Evolutionary conservation across 2,329 filamentous ascomycete genomes (phyloP), one percentile per base, ranked within the genome.

Genomic region (Daldinia eschscholtzii): DNA sequence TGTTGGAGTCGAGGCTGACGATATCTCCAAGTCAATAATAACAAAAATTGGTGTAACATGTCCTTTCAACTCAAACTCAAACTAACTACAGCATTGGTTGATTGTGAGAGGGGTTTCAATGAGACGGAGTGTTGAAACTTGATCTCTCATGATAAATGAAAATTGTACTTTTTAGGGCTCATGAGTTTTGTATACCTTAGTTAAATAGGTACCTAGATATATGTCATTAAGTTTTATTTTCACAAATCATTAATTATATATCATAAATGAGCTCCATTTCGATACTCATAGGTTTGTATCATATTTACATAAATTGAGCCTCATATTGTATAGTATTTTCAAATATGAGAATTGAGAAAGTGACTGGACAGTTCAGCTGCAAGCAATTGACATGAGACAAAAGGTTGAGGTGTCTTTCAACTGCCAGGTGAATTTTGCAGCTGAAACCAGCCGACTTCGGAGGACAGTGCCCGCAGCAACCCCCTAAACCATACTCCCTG

Each of bases 361-460:
- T 53, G 48, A 35, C 9, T 53, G 10, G 30, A 33, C 15, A 18
- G 48, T n/a, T 48, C 44, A 48, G 44, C 44, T 48, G 44, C 23
- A 28, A 48, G 23, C 23, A 48, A 15, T 15, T 48, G 48, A 53
- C 15, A 35, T 13, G 5, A 10, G 5, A 53, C 7, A 12, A 53
- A 15, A 13, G 28, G 12, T n/a, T 12, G 4, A 53, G 18, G 6
- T 30, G 48, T 41, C 18, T 10, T 10, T 15, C 35, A 58, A 57
- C 39, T 33, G 48, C 1, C 13, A 57, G 18, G 37, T 37, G n/a
- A 61, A 35, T 30, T 52, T 52, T 59, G 35, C 67, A 67, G 67
- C 67, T 70, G 64, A 5, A 48, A 44, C 61, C 64, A 64, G 53
- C 67, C 67, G 67, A 59, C n/a, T 26, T 67, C 67, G 67, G 67